Conservation (phyloP, 176 grass and related monocot species). For the Ensete ventricosum region DNA sequence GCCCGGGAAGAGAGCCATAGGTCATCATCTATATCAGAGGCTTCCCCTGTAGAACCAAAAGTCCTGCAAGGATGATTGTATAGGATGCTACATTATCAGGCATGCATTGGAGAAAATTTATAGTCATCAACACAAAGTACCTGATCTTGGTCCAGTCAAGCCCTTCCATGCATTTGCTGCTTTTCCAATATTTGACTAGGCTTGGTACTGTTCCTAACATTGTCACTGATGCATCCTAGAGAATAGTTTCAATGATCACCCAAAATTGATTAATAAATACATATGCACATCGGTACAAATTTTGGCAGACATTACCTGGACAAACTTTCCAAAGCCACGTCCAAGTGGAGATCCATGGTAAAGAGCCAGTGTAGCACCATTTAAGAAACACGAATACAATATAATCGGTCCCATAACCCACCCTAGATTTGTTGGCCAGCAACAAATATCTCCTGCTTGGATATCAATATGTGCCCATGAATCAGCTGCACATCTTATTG, state of each 20-base stretch:
- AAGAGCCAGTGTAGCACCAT: conserved; percentile 62
- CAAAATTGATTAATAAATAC: background rate
- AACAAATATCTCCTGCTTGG: conserved; percentile 49
- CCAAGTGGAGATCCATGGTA: conserved; percentile 92
- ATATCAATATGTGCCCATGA: conserved; percentile 76
- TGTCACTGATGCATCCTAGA: conserved; percentile 81
- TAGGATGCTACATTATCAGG: conserved; percentile 2
- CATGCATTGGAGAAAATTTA: conserved; percentile 9
- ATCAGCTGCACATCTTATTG: conserved; percentile 67
- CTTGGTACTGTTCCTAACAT: conserved; percentile 78
- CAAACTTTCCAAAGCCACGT: conserved; percentile 81
- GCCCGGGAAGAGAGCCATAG: conserved; percentile 69
- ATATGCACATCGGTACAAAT: background rate
- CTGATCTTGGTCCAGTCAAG: conserved; percentile 93
- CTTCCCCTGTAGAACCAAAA: conserved; percentile 73
- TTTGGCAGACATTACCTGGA: conserved; percentile 42
- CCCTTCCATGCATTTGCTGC: conserved; percentile 52
- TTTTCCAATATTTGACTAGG: conserved; percentile 85
- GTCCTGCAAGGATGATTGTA: conserved; percentile 33
- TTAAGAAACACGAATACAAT: conserved; percentile 61
- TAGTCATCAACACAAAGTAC: conserved; percentile 14
- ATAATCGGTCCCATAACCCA: conserved; percentile 93
- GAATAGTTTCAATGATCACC: conserved; percentile 1
- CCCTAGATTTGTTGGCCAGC: conserved; percentile 90
- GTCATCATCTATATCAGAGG: conserved; percentile 86